These are phyloP conservation scores for Bacidia gigantensis DNA, from an alignment of 495 filamentous ascomycete genomes.

Conservation along the genomic window DNA sequence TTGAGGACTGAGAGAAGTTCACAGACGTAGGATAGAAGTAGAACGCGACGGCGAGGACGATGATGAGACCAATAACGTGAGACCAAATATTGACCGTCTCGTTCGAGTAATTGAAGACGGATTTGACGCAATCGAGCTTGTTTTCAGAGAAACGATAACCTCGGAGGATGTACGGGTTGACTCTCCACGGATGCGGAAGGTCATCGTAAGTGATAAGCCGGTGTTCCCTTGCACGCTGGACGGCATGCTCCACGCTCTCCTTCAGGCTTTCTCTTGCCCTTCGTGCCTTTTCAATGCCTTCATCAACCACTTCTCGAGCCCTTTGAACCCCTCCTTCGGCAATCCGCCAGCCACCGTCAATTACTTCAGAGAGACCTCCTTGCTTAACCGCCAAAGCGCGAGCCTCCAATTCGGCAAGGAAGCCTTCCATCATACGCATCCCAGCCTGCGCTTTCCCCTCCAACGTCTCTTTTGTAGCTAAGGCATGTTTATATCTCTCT, in stretches of 20 bases:
- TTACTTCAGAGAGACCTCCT: conserved; percentile 37
- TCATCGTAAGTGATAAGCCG: conserved; percentile 81
- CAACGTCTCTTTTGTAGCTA: conserved; percentile 72
- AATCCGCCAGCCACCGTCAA: conserved; percentile 58
- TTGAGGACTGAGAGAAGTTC: conserved; percentile 77
- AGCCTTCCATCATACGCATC: conserved; percentile 70
- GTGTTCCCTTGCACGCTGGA: conserved; percentile 62
- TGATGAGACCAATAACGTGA: conserved; percentile 71
- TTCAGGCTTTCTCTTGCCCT: conserved; percentile 62
- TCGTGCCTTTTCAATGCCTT: conserved; percentile 65
- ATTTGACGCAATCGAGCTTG: conserved; percentile 73
- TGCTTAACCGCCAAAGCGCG: conserved; percentile 63
- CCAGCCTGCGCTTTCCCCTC: conserved; percentile 83
- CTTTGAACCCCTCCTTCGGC: conserved; percentile 60
- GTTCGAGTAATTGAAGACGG: conserved; percentile 73
- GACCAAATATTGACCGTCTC: conserved; percentile 98
- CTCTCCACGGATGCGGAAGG: conserved; percentile 79
- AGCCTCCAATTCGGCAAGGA: conserved; percentile 70
- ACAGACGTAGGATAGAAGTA: conserved; percentile 85
- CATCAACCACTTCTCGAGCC: conserved; percentile 64
- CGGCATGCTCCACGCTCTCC: conserved; percentile 68
- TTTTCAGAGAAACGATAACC: conserved; percentile 90
- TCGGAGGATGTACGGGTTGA: conserved; percentile 82
- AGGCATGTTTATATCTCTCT: conserved; percentile 71
- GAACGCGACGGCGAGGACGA: conserved; percentile 82